Evolutionary conservation across 441 rosid species (phyloP).

Genomic region (Pelargonium australe): DNA sequence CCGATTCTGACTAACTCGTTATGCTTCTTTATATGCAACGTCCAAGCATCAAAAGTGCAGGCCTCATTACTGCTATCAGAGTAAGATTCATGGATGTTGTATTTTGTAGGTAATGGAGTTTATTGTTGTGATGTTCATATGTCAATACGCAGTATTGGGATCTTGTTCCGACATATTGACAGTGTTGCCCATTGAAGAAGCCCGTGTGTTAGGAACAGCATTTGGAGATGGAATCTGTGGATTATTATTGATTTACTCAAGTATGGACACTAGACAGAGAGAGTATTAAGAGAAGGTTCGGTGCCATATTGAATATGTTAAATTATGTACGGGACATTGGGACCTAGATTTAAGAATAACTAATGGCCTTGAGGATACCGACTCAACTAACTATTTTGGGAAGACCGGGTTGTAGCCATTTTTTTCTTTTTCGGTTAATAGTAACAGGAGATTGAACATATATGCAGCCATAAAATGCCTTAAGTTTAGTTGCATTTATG

Average conservation of each 20-base stretch:
- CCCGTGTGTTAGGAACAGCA: too few relatives aligned
- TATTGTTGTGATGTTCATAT: not conserved
- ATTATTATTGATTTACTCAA: not conserved
- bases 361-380: not conserved
- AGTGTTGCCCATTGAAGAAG: too few relatives aligned
- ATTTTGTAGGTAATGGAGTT: not conserved
- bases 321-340: conserved; percentile 2
- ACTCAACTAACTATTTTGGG: not conserved
- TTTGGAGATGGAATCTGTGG: not conserved
- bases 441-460: too few relatives aligned
- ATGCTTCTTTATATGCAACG: not conserved
- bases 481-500: too few relatives aligned
- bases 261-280: not conserved
- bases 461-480: too few relatives aligned
- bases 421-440: not conserved
- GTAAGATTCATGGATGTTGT: not conserved
- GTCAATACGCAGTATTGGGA: not conserved
- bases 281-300: conserved; percentile 3
- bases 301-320: not conserved
- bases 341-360: not conserved
- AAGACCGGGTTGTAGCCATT: not conserved
- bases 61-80: not conserved
- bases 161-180: too few relatives aligned
- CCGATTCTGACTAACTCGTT: not conserved
- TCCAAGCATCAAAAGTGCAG: not conserved